These are phyloP conservation scores for Anisodus tanguticus DNA, from an alignment of 257 asterid genomes.

Conservation along the genomic window DNA sequence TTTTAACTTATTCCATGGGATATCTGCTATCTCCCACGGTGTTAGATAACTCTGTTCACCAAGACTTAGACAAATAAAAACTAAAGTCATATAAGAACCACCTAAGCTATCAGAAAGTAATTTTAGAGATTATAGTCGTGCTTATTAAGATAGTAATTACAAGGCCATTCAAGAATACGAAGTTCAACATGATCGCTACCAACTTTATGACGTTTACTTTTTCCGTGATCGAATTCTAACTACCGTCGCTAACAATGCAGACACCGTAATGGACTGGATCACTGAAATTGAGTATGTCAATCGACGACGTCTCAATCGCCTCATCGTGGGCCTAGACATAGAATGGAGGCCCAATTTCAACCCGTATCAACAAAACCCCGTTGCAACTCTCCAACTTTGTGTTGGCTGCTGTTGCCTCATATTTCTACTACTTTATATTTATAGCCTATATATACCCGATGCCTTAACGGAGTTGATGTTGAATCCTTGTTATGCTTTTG, in stretches of 20 bases:
- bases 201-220: constrained; percentile 36
- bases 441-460: neutral
- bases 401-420: constrained; percentile 46
- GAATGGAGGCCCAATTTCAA: constrained; percentile 46
- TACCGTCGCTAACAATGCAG: constrained; percentile 32
- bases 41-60: too few species aligned
- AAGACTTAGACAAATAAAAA: too few species aligned
- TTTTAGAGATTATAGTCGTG: too few species aligned
- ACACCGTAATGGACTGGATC: constrained; percentile 33
- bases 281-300: constrained; percentile 29
- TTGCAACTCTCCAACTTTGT: constrained; percentile 48
- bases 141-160: too few species aligned
- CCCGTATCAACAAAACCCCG: constrained; percentile 29
- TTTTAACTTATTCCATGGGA: too few species aligned
- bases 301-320: constrained; percentile 32
- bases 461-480: constrained; percentile 25
- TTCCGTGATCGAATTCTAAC: constrained; percentile 32
- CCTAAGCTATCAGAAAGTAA: too few species aligned
- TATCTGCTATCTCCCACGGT: too few species aligned
- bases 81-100: too few species aligned
- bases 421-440: constrained; percentile 38
- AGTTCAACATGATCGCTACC: constrained; percentile 26
- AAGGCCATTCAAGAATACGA: constrained; percentile 33
- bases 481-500: constrained; percentile 32
- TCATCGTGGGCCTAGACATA: constrained; percentile 46